Percentiles rank a stretch among this genome's conserved stretches.
These are phyloP conservation scores for Mimosa bimucronata DNA, from an alignment of 306 rosid genomes.

Conservation along the genomic window DNA sequence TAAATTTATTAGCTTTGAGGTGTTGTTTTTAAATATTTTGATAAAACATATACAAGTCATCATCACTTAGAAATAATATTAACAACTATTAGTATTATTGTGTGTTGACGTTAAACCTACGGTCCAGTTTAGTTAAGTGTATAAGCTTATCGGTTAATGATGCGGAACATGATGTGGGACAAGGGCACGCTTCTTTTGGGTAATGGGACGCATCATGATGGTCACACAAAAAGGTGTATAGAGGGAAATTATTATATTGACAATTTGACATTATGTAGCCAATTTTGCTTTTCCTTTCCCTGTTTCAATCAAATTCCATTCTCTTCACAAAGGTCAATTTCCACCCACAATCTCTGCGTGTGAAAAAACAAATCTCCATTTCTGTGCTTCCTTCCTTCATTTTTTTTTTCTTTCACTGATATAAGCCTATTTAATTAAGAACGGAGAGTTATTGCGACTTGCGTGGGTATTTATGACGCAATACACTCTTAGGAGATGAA, in stretches of 20 bases:
- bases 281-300: conserved; percentile 7
- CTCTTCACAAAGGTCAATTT: not conserved
- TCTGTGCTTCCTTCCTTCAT: not conserved
- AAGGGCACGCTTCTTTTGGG: conserved; percentile 38
- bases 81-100: no score
- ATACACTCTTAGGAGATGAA: not conserved
- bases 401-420: not conserved
- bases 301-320: not conserved
- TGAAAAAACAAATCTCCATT: not conserved
- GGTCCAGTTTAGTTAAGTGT: no score
- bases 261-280: conserved; percentile 43
- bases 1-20: no score
- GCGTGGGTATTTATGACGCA: conserved; percentile 34
- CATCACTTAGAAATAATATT: no score
- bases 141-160: not conserved
- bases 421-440: no score
- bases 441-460: conserved; percentile 25
- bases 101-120: no score
- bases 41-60: no score
- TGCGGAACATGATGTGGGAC: conserved; percentile 16
- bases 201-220: conserved; percentile 45
- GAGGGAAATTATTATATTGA: conserved; percentile 39
- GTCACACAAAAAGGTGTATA: conserved; percentile 38
- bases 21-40: no score
- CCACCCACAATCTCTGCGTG: not conserved